Conservation (phyloP, 495 filamentous ascomycete species). For the Glonium stellatum region DNA sequence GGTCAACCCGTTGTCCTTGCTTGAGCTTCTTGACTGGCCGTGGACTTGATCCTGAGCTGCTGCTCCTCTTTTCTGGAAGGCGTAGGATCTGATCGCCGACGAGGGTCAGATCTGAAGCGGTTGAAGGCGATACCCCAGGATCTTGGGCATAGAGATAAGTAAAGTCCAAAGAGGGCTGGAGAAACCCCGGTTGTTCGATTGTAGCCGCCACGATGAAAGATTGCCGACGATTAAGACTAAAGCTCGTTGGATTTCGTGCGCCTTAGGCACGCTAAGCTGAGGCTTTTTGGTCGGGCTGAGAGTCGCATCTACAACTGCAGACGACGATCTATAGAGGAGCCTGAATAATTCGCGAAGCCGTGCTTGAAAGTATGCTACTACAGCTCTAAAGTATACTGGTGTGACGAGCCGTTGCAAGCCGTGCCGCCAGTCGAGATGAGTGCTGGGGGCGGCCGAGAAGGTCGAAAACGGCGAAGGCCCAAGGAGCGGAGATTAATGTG, state of each 20-base stretch:
- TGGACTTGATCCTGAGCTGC: constrained; percentile 9
- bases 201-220: constrained; percentile 24
- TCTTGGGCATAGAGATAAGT: constrained; percentile 9
- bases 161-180: constrained; percentile 9
- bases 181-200: constrained; percentile 17
- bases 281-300: background rate
- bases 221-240: background rate
- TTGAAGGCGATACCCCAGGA: background rate
- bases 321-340: too few relatives aligned
- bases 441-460: too few relatives aligned
- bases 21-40: constrained; percentile 9
- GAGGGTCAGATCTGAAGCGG: constrained; percentile 1
- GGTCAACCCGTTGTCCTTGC: background rate
- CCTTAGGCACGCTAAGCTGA: background rate
- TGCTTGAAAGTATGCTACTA: too few relatives aligned
- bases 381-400: too few relatives aligned
- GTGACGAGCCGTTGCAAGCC: too few relatives aligned
- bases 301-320: background rate
- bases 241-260: background rate
- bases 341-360: too few relatives aligned
- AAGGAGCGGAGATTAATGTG: too few relatives aligned
- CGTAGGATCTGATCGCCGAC: constrained; percentile 1
- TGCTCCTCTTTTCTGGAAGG: background rate
- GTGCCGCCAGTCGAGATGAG: too few relatives aligned
- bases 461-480: too few relatives aligned